phyloP scores from a whole-genome alignment of 1,139 yeast genomes.

The Scheffersomyces parashehatae region DNA sequence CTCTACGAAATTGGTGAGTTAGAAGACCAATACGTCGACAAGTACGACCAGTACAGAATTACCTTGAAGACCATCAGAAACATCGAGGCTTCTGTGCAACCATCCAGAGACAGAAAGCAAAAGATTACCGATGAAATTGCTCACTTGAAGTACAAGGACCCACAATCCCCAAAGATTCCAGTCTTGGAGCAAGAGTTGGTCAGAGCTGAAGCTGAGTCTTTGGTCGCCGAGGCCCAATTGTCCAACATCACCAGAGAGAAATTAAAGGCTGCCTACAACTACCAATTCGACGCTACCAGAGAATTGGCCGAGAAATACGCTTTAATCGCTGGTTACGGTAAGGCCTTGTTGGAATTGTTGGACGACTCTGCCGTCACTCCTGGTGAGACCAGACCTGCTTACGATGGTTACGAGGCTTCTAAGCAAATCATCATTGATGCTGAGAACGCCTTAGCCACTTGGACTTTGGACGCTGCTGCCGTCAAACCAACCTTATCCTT shows the following conservation, averaged over 20 bases:
- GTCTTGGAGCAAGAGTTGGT: constrained; percentile 97
- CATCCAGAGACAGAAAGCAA: constrained; percentile 96
- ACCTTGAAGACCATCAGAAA: constrained; percentile 93
- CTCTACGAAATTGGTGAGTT: constrained; percentile 96
- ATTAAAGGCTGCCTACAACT: constrained; percentile 95
- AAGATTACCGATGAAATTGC: constrained; percentile 98
- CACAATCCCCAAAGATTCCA: constrained; percentile 92
- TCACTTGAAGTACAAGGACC: constrained; percentile 96
- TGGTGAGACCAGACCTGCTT: constrained; percentile 98
- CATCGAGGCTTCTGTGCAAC: constrained; percentile 97
- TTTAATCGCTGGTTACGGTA: constrained; percentile 97
- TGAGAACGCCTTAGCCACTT: constrained; percentile 90
- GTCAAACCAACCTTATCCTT: constrained; percentile 93
- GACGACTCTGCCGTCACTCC: constrained; percentile 98
- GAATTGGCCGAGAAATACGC: constrained; percentile 97
- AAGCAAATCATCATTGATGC: constrained; percentile 97
- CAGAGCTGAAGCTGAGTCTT: constrained; percentile 97
- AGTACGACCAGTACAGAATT: constrained; percentile 96
- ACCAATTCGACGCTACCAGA: constrained; percentile 94
- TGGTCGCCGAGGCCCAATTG: constrained; percentile 98
- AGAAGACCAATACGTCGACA: constrained; percentile 97
- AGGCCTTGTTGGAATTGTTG: constrained; percentile 90
- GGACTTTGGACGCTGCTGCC: constrained; percentile 95
- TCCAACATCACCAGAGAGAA: constrained; percentile 97
- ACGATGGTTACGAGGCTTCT: constrained; percentile 97